Base-by-base conservation (phyloP, 2,329 filamentous ascomycete genomes). In the Akanthomyces muscarius region DNA sequence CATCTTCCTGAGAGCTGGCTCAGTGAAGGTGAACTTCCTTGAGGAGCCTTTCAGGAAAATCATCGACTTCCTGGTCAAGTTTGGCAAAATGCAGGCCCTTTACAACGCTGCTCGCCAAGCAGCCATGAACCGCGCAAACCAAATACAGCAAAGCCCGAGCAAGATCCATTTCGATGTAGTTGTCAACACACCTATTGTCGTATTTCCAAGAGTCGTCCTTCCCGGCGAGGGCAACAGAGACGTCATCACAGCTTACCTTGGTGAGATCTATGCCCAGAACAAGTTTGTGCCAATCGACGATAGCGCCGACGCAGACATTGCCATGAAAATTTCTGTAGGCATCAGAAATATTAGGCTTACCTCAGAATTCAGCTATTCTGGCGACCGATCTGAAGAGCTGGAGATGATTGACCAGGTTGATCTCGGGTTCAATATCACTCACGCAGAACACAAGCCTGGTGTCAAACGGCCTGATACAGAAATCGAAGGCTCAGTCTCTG, bases 41-140 rank as follows among this genome's bases (percentile, higher is more conserved):
- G 94, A 97, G 65, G 96, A 99, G 74, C 95, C 95, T 0, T 97
- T 98, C 80, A 87, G 95, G 59, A 98, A 98, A 77, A 98, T 99
- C 67, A 91, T 99, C 75, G 91, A 96, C 68, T 99, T 99, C 75
- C 81, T 96, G 50, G 92, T 99, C 74, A 99, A 99, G 71, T 99
- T 99, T 74, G 95, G 96, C 65, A 97, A 96, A 77, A 99, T 99
- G 95, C 95, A 99, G 76, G 94, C 95, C 25, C 90, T 99, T 60
- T 99, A 97, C 80, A 99, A 99, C 72, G 94, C 95, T 48, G 95
- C 96, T 14, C 87, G 96, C 41, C 92, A 97, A 75, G 96, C 94
- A 45, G 95, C 96, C 3, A 91, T 95, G 45, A 94, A 91, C 65
- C 93, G 97, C 74, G 96, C 95, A 11, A 96, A 86, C 64, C 93